phyloP scores from a whole-genome alignment of 129 eudicot species.

The Flaveria ramosissima region DNA sequence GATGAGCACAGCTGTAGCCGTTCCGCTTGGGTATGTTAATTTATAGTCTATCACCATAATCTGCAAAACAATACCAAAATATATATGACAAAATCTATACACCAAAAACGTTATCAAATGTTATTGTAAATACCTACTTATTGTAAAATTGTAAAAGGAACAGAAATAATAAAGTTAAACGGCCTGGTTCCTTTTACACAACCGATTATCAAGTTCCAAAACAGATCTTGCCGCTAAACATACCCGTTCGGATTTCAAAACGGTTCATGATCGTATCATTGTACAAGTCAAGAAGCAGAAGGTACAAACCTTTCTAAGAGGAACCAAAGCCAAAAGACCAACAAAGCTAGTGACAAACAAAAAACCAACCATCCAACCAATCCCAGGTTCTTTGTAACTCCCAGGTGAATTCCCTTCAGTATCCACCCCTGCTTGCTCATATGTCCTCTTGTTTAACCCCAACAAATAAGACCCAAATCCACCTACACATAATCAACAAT shows the following conservation, averaged over 20 bases:
- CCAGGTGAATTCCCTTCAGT: slow-evolving; percentile 71
- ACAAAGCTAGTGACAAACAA: slow-evolving; percentile 75
- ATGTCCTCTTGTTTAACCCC: slow-evolving; percentile 69
- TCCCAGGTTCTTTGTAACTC: slow-evolving; percentile 69
- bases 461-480: slow-evolving; percentile 88
- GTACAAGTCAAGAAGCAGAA: slow-evolving; percentile 10
- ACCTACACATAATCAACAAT: slow-evolving; percentile 48
- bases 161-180: no score
- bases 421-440: slow-evolving; percentile 71
- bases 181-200: no score
- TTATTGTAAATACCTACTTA: no score
- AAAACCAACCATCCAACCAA: slow-evolving; percentile 94
- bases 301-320: slow-evolving; percentile 75
- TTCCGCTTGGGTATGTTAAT: slow-evolving; percentile 88
- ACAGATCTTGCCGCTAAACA: no score
- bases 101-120: no score
- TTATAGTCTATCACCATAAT: slow-evolving; percentile 80
- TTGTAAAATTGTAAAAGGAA: no score
- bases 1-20: slow-evolving; percentile 95
- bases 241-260: no score
- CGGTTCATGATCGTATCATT: neutral
- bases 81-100: no score
- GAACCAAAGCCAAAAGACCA: slow-evolving; percentile 87
- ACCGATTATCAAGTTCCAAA: no score
- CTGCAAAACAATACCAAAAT: slow-evolving; percentile 35